phyloP scores from a whole-genome alignment of 495 filamentous ascomycete genomes.

The Astrothelium subdiscretum region DNA sequence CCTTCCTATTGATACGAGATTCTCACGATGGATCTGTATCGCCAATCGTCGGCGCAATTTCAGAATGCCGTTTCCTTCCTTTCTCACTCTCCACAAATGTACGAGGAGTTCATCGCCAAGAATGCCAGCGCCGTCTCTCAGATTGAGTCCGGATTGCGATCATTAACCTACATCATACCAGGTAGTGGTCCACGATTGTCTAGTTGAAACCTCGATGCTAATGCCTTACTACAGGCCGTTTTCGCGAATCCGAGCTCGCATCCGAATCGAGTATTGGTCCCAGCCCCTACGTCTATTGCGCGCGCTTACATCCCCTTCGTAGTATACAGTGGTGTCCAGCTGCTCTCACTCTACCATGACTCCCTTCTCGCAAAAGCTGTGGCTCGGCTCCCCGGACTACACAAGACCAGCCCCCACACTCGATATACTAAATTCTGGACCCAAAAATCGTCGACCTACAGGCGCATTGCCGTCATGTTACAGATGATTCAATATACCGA shows the following conservation, averaged over 20 bases:
- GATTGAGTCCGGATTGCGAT: slow-evolving; percentile 84
- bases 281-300: neutral
- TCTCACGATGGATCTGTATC: neutral
- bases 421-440: slow-evolving; percentile 90
- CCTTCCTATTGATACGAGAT: no score
- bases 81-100: slow-evolving; percentile 37
- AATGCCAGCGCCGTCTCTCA: slow-evolving; percentile 84
- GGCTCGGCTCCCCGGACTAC: slow-evolving; percentile 31
- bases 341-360: slow-evolving; percentile 92
- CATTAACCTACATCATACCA: slow-evolving; percentile 89
- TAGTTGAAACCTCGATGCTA: slow-evolving; percentile 9
- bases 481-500: slow-evolving; percentile 91
- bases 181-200: slow-evolving; percentile 36
- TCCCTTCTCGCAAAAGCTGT: slow-evolving; percentile 63
- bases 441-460: slow-evolving; percentile 59
- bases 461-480: slow-evolving; percentile 62
- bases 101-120: slow-evolving; percentile 86
- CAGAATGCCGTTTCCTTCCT: neutral
- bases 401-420: slow-evolving; percentile 57
- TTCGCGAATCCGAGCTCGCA: slow-evolving; percentile 84
- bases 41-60: neutral
- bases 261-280: slow-evolving; percentile 60
- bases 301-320: neutral
- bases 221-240: slow-evolving; percentile 49
- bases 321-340: slow-evolving; percentile 76